Evolutionary conservation across 257 asterid genomes (phyloP).

Genomic region (Fraxinus pennsylvanica): DNA sequence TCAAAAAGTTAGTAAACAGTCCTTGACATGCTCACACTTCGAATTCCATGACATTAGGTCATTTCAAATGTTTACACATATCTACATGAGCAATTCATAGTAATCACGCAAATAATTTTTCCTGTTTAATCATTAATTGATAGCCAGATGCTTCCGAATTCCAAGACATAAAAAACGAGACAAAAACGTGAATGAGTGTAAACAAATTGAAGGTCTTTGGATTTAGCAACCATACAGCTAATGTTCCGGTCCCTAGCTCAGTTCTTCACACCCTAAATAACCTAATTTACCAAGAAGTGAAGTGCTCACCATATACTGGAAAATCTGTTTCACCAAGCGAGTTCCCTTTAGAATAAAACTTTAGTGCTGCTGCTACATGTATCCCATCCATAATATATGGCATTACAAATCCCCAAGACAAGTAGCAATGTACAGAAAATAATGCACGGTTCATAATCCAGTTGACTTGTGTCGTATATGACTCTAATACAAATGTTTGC

Average conservation of each 20-base stretch:
- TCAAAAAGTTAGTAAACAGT: no score
- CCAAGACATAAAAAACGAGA: neutral
- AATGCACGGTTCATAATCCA: slow-evolving; percentile 95
- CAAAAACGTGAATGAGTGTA: neutral
- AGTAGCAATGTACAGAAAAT: slow-evolving; percentile 83
- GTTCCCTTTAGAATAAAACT: slow-evolving; percentile 56
- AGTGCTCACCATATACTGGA: slow-evolving; percentile 65
- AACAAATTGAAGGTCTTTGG: neutral
- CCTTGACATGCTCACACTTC: no score
- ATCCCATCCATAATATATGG: slow-evolving; percentile 79
- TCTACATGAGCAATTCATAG: no score
- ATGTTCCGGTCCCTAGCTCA: neutral
- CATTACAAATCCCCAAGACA: slow-evolving; percentile 90
- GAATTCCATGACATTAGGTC: no score
- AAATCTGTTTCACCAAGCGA: slow-evolving; percentile 56
- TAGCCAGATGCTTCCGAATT: neutral
- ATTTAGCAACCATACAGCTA: neutral
- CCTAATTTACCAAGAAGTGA: slow-evolving; percentile 10
- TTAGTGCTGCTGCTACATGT: slow-evolving; percentile 74
- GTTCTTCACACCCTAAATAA: slow-evolving; percentile 1
- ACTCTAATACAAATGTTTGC: slow-evolving; percentile 96
- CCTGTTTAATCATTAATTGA: neutral
- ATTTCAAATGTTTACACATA: no score
- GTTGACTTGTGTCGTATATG: slow-evolving; percentile 79
- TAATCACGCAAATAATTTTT: neutral